Base-by-base conservation (phyloP, 768 basidiomycete species). In the Chalciporus chontae region DNA sequence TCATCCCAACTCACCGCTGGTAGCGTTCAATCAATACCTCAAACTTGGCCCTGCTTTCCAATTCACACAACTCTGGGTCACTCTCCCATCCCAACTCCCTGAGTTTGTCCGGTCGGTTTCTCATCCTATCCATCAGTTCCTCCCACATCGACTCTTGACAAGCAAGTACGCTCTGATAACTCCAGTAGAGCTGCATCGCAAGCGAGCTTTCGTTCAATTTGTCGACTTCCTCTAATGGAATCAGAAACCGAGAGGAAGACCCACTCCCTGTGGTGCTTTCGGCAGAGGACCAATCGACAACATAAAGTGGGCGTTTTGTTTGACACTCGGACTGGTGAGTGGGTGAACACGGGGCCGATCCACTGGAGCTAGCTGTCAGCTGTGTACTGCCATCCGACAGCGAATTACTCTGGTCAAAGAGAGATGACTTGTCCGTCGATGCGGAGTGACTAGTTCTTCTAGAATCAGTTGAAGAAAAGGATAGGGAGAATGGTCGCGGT, bases 131-230 rank as follows among this genome's bases (percentile, higher is more conserved):
- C 55, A 77, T 77, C 43, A 87, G 71, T 47, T 85, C 84, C 53
- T 86, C 85, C 84, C 85, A 87, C 83, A 87, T 85, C 24, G 83
- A 78, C 59, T 87, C 85, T 63, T 83, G 78, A 55, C 82, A 84
- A 11, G 81, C 83, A 11, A 85, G 62, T 8, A 87, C 80, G 17
- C 68, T 65, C 55, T 81, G 77, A 52, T 78, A 85, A n/a, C 80
- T 77, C 53, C 75, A 72, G 57, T 84, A 80, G 4, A 87, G 73
- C 49, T 87, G 85, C 82, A 87, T 84, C 0, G 84, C 83, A 24
- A 85, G 72, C 2, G 82, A 81, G 39, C 81, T 76, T 47, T 84
- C 79, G 51, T 69, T 80, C 54, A 85, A 62, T 23, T 64, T 64
- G 47, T 68, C 67, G 5, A 84, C 66, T 47, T 73, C 73, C 26